These are phyloP conservation scores for Botryotinia globosa DNA, from an alignment of 2,329 filamentous ascomycete species.

Conservation along the genomic window DNA sequence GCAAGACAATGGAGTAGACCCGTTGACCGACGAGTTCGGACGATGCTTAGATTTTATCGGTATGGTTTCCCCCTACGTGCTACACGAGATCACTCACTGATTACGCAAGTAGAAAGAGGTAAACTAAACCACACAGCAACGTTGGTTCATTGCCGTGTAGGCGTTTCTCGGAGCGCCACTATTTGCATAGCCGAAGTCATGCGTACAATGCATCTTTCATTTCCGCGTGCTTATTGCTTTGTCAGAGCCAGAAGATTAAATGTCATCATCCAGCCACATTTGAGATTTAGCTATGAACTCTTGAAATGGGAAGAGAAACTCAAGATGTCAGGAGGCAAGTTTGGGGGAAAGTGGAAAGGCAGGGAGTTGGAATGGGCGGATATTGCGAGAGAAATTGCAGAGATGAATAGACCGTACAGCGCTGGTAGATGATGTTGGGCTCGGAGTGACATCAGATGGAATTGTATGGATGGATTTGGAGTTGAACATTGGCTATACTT, in stretches of 20 bases:
- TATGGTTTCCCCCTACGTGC: slow-evolving; percentile 47
- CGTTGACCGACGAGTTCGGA: slow-evolving; percentile 80
- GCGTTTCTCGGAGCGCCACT: slow-evolving; percentile 90
- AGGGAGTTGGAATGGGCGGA: slow-evolving; percentile 90
- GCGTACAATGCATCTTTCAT: slow-evolving; percentile 74
- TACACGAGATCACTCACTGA: slow-evolving; percentile 24
- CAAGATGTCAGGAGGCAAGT: slow-evolving; percentile 42
- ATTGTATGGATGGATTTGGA: not conserved
- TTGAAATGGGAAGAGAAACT: slow-evolving; percentile 91
- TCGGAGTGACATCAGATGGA: not conserved
- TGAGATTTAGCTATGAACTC: slow-evolving; percentile 91
- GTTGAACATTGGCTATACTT: not conserved
- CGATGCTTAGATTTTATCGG: slow-evolving; percentile 89
- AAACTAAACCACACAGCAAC: slow-evolving; percentile 76
- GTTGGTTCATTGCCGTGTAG: slow-evolving; percentile 92
- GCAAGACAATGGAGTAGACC: slow-evolving; percentile 96
- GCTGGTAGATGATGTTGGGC: slow-evolving; percentile 51
- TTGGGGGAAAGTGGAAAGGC: slow-evolving; percentile 46
- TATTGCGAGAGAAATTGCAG: slow-evolving; percentile 82
- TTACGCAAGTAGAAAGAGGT: slow-evolving; percentile 62
- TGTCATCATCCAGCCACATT: slow-evolving; percentile 96
- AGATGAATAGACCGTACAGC: slow-evolving; percentile 89
- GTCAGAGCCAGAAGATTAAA: slow-evolving; percentile 89
- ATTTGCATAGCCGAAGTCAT: slow-evolving; percentile 99
- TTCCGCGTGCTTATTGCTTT: slow-evolving; percentile 93